Conservation (phyloP, 768 basidiomycete genomes). For the Pholiota microspora region DNA sequence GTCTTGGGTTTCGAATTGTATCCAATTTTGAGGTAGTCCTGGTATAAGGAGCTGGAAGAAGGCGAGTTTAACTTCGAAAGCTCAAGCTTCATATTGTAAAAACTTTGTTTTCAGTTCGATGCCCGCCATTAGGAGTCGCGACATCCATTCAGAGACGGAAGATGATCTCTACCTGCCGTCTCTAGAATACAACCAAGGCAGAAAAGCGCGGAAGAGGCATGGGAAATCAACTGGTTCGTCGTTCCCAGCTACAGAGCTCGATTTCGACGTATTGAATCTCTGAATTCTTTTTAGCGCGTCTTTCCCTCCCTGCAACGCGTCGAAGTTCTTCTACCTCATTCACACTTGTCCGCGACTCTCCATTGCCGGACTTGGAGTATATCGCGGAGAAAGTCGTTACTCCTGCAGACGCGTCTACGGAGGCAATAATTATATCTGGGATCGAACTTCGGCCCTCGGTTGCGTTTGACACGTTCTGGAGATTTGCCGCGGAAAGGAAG, state of each 20-base stretch:
- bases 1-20: no score
- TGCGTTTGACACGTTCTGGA: slow-evolving; percentile 63
- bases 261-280: not conserved
- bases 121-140: not conserved
- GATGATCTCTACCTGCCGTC: not conserved
- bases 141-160: not conserved
- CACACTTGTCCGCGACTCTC: not conserved
- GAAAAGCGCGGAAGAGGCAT: not conserved
- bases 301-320: not conserved
- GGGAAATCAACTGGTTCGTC: not conserved
- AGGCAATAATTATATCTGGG: slow-evolving; percentile 35
- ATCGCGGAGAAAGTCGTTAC: not conserved
- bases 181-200: not conserved
- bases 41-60: not conserved
- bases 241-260: not conserved
- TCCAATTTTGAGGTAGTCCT: not conserved
- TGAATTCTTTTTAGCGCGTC: not conserved
- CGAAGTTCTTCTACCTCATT: not conserved
- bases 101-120: not conserved
- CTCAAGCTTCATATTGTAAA: not conserved
- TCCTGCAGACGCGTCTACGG: not conserved
- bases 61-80: not conserved
- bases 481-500: slow-evolving; percentile 55
- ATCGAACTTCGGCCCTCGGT: slow-evolving; percentile 42
- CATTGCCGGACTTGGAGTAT: no score